Evolutionary conservation across 2,329 filamentous ascomycete genomes (phyloP).

Genomic region (Stachybotrys chlorohalonatus): DNA sequence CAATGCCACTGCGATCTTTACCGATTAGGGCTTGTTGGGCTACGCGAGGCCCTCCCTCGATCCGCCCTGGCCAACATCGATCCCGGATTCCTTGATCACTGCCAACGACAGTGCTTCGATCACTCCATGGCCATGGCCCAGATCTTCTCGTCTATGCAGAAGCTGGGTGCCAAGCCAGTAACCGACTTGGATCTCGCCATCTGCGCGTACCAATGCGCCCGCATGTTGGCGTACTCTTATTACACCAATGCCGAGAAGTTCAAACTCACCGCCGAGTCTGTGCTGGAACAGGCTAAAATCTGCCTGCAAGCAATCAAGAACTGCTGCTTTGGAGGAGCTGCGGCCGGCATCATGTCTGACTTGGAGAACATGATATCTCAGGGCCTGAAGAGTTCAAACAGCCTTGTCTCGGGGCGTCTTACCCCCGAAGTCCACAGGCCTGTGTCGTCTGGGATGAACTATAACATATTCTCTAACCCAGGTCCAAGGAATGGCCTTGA

Average conservation of each 20-base stretch:
- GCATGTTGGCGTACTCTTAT: slow-evolving; percentile 42
- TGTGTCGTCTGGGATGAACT: not conserved
- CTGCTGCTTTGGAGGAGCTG: slow-evolving; percentile 41
- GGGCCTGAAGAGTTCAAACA: slow-evolving; percentile 22
- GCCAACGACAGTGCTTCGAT: slow-evolving; percentile 41
- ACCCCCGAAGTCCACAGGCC: not conserved
- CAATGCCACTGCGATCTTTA: slow-evolving; percentile 51
- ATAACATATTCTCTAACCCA: not conserved
- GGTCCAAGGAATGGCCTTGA: not conserved
- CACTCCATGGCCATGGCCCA: slow-evolving; percentile 46
- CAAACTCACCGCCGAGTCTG: slow-evolving; percentile 33
- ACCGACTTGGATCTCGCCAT: slow-evolving; percentile 46
- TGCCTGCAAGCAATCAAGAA: slow-evolving; percentile 42
- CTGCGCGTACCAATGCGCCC: slow-evolving; percentile 46
- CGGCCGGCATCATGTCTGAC: slow-evolving; percentile 35
- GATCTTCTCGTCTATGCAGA: slow-evolving; percentile 43
- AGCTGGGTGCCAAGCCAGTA: slow-evolving; percentile 41
- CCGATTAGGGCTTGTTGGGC: slow-evolving; percentile 39
- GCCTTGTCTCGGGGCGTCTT: not conserved
- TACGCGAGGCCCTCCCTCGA: slow-evolving; percentile 41
- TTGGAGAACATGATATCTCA: slow-evolving; percentile 41
- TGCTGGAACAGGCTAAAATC: slow-evolving; percentile 39
- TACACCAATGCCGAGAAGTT: slow-evolving; percentile 34
- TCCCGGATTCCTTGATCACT: slow-evolving; percentile 38
- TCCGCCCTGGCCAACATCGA: slow-evolving; percentile 35